phyloP scores from a whole-genome alignment of 2,329 filamentous ascomycete genomes.

The Paracorniculantispora psalliotae region DNA sequence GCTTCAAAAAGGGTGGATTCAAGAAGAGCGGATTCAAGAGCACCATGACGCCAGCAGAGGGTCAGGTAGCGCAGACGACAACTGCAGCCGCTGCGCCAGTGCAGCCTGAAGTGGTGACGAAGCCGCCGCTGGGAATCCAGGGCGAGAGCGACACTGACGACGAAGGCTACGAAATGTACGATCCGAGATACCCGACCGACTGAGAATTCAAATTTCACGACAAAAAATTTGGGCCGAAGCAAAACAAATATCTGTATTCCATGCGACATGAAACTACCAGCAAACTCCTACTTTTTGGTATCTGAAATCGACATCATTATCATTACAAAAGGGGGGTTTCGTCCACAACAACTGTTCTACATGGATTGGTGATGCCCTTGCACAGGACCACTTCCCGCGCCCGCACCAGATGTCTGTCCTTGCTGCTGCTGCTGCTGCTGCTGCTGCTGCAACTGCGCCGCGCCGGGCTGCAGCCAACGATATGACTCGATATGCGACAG shows the following conservation, averaged over 20 bases:
- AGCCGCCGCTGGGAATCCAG: constrained; percentile 17
- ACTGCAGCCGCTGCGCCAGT: constrained; percentile 37
- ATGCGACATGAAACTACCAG: not conserved
- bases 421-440: not conserved
- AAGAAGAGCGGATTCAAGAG: constrained; percentile 83
- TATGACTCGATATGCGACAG: constrained; percentile 40
- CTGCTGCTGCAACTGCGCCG: not conserved
- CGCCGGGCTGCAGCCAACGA: constrained; percentile 28
- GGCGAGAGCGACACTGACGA: constrained; percentile 62
- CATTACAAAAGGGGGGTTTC: constrained; percentile 4
- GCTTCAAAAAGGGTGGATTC: constrained; percentile 66
- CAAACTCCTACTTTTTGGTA: constrained; percentile 3
- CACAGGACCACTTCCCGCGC: not conserved
- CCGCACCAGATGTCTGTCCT: not conserved
- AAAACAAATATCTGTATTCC: not conserved
- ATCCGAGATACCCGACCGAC: constrained; percentile 56
- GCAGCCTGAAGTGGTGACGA: constrained; percentile 24
- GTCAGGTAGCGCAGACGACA: constrained; percentile 15
- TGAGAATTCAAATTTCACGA: constrained; percentile 34
- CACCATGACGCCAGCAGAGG: constrained; percentile 56
- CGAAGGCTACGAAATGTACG: constrained; percentile 66
- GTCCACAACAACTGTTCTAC: not conserved
- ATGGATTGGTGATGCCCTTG: constrained; percentile 11
- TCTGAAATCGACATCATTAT: constrained; percentile 8
- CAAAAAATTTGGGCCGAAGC: not conserved